These are phyloP conservation scores for Galerina sulciceps DNA, from an alignment of 768 basidiomycete species.

Conservation along the genomic window DNA sequence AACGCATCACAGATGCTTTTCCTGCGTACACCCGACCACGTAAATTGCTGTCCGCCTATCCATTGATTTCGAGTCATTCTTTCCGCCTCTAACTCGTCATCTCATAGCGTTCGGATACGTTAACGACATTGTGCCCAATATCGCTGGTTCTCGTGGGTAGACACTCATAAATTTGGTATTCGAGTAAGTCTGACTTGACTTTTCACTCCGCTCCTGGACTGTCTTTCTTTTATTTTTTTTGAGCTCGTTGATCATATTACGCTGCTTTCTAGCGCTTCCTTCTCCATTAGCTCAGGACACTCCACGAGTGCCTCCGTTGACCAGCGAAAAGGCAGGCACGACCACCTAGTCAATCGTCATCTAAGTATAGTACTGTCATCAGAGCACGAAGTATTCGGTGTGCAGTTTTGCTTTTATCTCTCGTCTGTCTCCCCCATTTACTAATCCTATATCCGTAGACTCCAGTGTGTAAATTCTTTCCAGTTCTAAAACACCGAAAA, in stretches of 20 bases:
- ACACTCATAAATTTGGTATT: constrained; percentile 35
- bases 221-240: too few species aligned
- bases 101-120: constrained; percentile 37
- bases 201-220: too few species aligned
- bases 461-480: too few species aligned
- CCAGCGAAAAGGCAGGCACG: constrained; percentile 31
- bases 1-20: constrained; percentile 34
- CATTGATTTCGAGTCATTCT: not conserved
- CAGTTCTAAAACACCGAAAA: not conserved
- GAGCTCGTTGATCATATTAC: too few species aligned
- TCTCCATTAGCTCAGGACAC: constrained; percentile 34
- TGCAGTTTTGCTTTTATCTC: not conserved
- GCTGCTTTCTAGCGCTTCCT: not conserved
- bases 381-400: constrained; percentile 39
- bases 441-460: too few species aligned
- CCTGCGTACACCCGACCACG: constrained; percentile 43
- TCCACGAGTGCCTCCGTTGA: constrained; percentile 32
- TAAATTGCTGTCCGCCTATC: constrained; percentile 11
- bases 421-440: too few species aligned
- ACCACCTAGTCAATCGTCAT: constrained; percentile 22
- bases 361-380: constrained; percentile 38
- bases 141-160: constrained; percentile 25
- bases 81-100: not conserved
- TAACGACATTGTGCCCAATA: constrained; percentile 32
- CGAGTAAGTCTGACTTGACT: constrained; percentile 25